A percentile compares a stretch with the other conserved stretches of the same genome.
These are phyloP conservation scores for Gossypium mustelinum DNA, from an alignment of 345 rosid species.

Conservation along the genomic window DNA sequence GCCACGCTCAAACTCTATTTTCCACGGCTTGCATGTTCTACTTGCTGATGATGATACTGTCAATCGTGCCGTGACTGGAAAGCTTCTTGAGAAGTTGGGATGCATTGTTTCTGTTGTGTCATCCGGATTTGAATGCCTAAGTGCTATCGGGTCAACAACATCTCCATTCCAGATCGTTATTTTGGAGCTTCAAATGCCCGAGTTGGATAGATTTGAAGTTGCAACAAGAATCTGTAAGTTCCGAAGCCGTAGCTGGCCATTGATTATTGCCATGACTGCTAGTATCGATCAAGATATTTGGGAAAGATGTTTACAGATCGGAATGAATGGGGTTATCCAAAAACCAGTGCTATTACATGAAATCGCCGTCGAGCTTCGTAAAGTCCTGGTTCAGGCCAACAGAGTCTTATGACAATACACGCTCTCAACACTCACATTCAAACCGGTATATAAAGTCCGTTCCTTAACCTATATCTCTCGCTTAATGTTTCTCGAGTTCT, in stretches of 20 bases:
- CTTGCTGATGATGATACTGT: slow-evolving; percentile 66
- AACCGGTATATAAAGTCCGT: slow-evolving; percentile 34
- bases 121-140: slow-evolving; percentile 73
- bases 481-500: not conserved
- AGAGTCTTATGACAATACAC: slow-evolving; percentile 26
- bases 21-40: slow-evolving; percentile 67
- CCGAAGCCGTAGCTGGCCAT: slow-evolving; percentile 57
- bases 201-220: slow-evolving; percentile 80
- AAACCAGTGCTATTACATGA: slow-evolving; percentile 69
- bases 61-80: slow-evolving; percentile 73
- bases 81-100: slow-evolving; percentile 82
- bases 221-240: slow-evolving; percentile 64
- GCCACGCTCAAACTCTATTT: slow-evolving; percentile 49
- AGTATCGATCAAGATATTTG: slow-evolving; percentile 50
- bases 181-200: slow-evolving; percentile 77
- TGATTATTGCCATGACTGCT: slow-evolving; percentile 62
- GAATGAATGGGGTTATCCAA: slow-evolving; percentile 74
- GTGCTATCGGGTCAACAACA: slow-evolving; percentile 40
- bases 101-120: slow-evolving; percentile 62
- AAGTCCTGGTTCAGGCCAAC: slow-evolving; percentile 55
- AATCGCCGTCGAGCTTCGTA: slow-evolving; percentile 64
- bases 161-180: slow-evolving; percentile 59
- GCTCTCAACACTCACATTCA: slow-evolving; percentile 25
- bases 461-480: not conserved
- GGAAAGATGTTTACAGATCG: slow-evolving; percentile 62